Evolutionary conservation across 495 filamentous ascomycete species (phyloP).

Genomic region (Hypoxylon fragiforme): DNA sequence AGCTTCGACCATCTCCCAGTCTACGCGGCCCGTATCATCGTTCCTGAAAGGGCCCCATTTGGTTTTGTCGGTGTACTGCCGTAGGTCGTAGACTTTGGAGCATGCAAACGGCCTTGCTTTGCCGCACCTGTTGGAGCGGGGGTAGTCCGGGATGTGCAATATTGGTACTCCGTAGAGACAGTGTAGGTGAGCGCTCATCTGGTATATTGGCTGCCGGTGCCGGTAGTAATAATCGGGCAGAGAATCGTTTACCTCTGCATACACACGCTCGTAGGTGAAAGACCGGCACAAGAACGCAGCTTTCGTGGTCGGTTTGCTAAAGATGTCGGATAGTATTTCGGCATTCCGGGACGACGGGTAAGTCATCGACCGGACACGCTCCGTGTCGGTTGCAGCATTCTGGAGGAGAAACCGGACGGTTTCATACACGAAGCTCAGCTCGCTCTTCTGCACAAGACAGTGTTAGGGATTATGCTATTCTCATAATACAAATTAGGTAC

Average conservation of each 20-base stretch:
- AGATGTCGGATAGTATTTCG: constrained; percentile 50
- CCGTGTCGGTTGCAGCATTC: constrained; percentile 36
- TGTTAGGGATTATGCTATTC: constrained; percentile 8
- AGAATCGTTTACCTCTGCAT: constrained; percentile 1
- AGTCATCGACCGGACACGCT: constrained; percentile 25
- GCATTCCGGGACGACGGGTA: constrained; percentile 49
- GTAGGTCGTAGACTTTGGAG: constrained; percentile 65
- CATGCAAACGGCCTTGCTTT: constrained; percentile 58
- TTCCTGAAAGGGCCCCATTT: constrained; percentile 65
- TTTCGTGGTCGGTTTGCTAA: constrained; percentile 42
- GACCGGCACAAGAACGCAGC: constrained; percentile 55
- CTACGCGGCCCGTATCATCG: constrained; percentile 55
- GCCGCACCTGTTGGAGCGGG: constrained; percentile 31
- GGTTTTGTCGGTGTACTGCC: constrained; percentile 58
- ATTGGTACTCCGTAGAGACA: constrained; percentile 60
- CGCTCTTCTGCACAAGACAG: constrained; percentile 24
- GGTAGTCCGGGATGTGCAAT: constrained; percentile 27
- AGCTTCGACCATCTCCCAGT: constrained; percentile 74
- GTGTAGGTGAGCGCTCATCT: constrained; percentile 65
- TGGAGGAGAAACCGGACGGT: constrained; percentile 41
- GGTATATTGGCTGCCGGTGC: constrained; percentile 39
- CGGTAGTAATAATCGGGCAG: background rate
- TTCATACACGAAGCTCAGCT: constrained; percentile 45
- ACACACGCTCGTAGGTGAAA: constrained; percentile 54
- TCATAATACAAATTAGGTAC: background rate